These are phyloP conservation scores for Melanogaster broomeanus DNA, from an alignment of 768 basidiomycete species.

Conservation along the genomic window DNA sequence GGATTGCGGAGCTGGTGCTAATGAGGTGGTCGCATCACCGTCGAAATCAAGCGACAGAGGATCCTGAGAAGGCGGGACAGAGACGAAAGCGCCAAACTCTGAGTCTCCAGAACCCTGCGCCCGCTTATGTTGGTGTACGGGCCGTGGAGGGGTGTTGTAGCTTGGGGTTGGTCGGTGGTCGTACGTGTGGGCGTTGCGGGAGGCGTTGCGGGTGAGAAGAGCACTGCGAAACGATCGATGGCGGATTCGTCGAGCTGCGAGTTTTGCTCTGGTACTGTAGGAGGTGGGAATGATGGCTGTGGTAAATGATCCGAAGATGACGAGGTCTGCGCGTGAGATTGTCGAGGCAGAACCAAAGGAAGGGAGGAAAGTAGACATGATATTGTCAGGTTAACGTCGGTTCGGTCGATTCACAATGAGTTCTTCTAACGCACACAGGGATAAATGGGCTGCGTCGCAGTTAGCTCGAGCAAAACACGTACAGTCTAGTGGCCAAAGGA, in stretches of 20 bases:
- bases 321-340: not conserved
- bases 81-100: conserved; percentile 66
- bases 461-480: not conserved
- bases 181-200: conserved; percentile 23
- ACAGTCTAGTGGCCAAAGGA: not conserved
- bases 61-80: conserved; percentile 54
- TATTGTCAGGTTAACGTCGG: not conserved
- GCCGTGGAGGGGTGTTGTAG: not conserved
- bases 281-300: too few relatives aligned
- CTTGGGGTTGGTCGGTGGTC: not conserved
- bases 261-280: too few relatives aligned
- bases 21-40: not conserved
- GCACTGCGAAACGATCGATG: conserved; percentile 42
- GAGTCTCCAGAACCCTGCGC: conserved; percentile 38
- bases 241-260: conserved; percentile 25
- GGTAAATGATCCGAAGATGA: not conserved
- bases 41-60: conserved; percentile 30
- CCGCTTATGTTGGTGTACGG: conserved; percentile 10
- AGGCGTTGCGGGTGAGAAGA: conserved; percentile 44
- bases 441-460: too few relatives aligned
- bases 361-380: not conserved
- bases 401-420: too few relatives aligned
- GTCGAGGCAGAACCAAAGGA: conserved; percentile 1
- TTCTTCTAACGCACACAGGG: too few relatives aligned
- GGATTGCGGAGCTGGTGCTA: not conserved